phyloP scores from a whole-genome alignment of 225 moss, liverwort and hornwort genomes.

The Lunularia cruciata region DNA sequence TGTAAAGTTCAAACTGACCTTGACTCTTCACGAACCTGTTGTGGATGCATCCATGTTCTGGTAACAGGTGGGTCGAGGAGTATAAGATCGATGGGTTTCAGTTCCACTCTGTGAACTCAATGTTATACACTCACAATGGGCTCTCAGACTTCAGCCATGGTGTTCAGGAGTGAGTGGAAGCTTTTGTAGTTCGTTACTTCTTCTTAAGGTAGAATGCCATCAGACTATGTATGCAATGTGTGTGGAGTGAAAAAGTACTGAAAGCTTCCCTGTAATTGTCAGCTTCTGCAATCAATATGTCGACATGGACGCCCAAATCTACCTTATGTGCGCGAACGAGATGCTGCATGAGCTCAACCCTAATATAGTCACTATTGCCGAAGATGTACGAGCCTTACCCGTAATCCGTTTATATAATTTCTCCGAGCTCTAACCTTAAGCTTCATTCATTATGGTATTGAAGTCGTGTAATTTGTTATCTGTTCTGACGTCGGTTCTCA shows the following conservation, averaged over 20 bases:
- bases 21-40: no score
- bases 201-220: no score
- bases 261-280: slow-evolving; percentile 28
- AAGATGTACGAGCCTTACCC: slow-evolving; percentile 64
- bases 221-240: not conserved
- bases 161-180: slow-evolving; percentile 72
- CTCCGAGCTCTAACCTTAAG: no score
- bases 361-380: slow-evolving; percentile 91
- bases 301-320: slow-evolving; percentile 93
- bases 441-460: no score
- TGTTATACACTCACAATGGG: slow-evolving; percentile 99
- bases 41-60: no score
- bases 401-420: no score
- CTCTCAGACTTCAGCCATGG: slow-evolving; percentile 79
- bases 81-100: slow-evolving; percentile 96
- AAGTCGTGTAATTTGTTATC: no score
- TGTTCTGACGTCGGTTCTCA: no score
- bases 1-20: no score
- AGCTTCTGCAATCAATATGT: slow-evolving; percentile 99
- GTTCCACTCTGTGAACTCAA: slow-evolving; percentile 89
- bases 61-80: slow-evolving; percentile 97
- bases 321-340: slow-evolving; percentile 89
- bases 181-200: no score
- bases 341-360: slow-evolving; percentile 95
- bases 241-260: slow-evolving; percentile 24